Evolutionary conservation across 345 rosid genomes (phyloP), one percentile per base, ranked within the genome.

Genomic region (Dovyalis caffra): DNA sequence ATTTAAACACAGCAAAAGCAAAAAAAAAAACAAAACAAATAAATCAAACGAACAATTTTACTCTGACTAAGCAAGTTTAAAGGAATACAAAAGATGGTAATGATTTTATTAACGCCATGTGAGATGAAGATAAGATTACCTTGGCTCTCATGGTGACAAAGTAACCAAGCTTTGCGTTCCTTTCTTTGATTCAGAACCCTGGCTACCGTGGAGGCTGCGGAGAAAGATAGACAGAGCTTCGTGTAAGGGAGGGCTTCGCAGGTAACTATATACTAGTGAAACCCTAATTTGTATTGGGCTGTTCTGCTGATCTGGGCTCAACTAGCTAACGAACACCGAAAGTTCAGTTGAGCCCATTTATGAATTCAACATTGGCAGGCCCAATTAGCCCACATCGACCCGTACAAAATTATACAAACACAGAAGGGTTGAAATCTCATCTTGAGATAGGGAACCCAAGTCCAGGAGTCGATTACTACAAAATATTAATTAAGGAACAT

Each of bases 81-180:
- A 12, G 3, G 32, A 8, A 15, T 65, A 20, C 7, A 66, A 3
- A 32, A 61, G 25, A 57, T 9, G 5, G 9, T 7, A 1, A 58
- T 23, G 25, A 23, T n/a, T 0, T 8, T 4, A 3, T 23, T 23
- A 3, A 9, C 3, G 25, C 3, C 28, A 10, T 56, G 28, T 0
- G 14, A 3, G 28, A 56, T n/a, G 28, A 12, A 0, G 38, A 12
- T 8, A 35, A 3, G 29, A 21, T 70, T 69, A 92, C 98, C 97
- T 94, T 94, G 26, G 98, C 97, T 81, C 98, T 92, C 97, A 92
- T 92, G 83, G 79, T 69, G 80, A 66, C 61, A 70, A 73, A 65
- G 37, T 15, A 8, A 10, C 21, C 21, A 14, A 53, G 53, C 32
- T 31, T 10, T 28, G 28, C 10, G 28, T 62, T 47, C 62, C 47